A percentile compares a stretch with the other conserved stretches of the same genome.
Evolutionary conservation across 2,329 filamentous ascomycete genomes (phyloP).

Genomic region (Xylaria sp.): DNA sequence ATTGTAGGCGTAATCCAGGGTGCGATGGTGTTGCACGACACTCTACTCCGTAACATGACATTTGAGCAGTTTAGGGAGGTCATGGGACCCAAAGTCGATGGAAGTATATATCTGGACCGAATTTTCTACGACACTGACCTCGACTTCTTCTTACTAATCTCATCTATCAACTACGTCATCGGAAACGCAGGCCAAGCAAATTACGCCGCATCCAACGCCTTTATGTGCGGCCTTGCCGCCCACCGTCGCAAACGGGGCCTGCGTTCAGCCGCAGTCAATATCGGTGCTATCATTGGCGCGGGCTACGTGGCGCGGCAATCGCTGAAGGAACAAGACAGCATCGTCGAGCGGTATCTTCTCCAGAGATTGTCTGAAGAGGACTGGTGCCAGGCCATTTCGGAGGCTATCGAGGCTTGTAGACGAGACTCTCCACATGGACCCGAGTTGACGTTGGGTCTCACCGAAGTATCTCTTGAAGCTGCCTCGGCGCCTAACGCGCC

Average conservation of each 20-base stretch:
- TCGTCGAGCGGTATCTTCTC: neutral
- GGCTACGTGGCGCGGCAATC: neutral
- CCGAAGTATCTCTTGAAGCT: neutral
- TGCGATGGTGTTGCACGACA: constrained; percentile 46
- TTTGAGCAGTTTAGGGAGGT: constrained; percentile 38
- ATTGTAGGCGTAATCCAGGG: neutral
- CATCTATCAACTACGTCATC: constrained; percentile 3
- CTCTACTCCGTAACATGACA: constrained; percentile 40
- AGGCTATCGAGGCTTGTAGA: neutral
- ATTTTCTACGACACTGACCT: constrained; percentile 1
- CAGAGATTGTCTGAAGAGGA: neutral
- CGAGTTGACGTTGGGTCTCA: neutral
- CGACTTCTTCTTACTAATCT: constrained; percentile 20
- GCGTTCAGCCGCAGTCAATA: neutral
- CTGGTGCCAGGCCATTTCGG: neutral
- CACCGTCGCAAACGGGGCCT: constrained; percentile 6
- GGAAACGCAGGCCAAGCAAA: constrained; percentile 21
- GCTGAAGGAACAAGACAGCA: neutral
- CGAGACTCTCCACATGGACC: neutral
- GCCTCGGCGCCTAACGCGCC: neutral
- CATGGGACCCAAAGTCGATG: constrained; percentile 43
- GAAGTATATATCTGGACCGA: constrained; percentile 45
- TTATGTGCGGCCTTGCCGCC: neutral
- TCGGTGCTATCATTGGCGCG: neutral
- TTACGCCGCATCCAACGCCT: constrained; percentile 11